phyloP scores from a whole-genome alignment of 2,329 filamentous ascomycete genomes.

The Kalaharituber pfeilii region DNA sequence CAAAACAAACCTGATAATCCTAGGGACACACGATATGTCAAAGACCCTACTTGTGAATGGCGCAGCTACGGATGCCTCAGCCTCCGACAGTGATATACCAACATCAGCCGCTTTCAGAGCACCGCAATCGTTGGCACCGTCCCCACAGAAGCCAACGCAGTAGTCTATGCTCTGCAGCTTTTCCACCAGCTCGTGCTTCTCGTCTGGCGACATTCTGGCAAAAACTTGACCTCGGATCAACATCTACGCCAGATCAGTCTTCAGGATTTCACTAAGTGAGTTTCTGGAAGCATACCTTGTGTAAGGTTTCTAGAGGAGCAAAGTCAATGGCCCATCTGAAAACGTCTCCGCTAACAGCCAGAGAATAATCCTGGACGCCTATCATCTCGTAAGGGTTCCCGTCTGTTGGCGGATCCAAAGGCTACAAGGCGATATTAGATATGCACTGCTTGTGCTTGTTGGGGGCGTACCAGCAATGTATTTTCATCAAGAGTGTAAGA shows the following conservation, averaged over 20 bases:
- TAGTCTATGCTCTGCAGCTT: slow-evolving; percentile 95
- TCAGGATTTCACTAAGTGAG: background rate
- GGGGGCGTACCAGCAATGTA: slow-evolving; percentile 48
- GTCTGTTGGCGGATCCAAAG: slow-evolving; percentile 51
- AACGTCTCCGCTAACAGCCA: slow-evolving; percentile 81
- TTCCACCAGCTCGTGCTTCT: slow-evolving; percentile 94
- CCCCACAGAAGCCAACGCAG: slow-evolving; percentile 87
- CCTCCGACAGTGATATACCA: slow-evolving; percentile 89
- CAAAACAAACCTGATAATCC: slow-evolving; percentile 54
- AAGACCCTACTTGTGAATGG: slow-evolving; percentile 92
- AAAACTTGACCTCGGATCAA: slow-evolving; percentile 84
- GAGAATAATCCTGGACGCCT: slow-evolving; percentile 66
- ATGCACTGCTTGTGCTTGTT: background rate
- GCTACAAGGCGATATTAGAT: slow-evolving; percentile 31
- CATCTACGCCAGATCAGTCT: slow-evolving; percentile 39
- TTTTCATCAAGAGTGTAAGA: slow-evolving; percentile 59
- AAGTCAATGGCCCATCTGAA: slow-evolving; percentile 96
- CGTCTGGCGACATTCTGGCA: slow-evolving; percentile 95
- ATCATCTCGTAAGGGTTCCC: slow-evolving; percentile 71
- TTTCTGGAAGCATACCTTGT: slow-evolving; percentile 34
- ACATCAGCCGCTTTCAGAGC: slow-evolving; percentile 94
- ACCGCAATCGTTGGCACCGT: slow-evolving; percentile 94
- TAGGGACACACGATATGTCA: slow-evolving; percentile 86
- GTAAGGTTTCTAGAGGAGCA: slow-evolving; percentile 60
- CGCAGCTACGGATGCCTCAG: slow-evolving; percentile 93